phyloP scores from a whole-genome alignment of 176 grass and related monocot species.

The Themeda triandra region DNA sequence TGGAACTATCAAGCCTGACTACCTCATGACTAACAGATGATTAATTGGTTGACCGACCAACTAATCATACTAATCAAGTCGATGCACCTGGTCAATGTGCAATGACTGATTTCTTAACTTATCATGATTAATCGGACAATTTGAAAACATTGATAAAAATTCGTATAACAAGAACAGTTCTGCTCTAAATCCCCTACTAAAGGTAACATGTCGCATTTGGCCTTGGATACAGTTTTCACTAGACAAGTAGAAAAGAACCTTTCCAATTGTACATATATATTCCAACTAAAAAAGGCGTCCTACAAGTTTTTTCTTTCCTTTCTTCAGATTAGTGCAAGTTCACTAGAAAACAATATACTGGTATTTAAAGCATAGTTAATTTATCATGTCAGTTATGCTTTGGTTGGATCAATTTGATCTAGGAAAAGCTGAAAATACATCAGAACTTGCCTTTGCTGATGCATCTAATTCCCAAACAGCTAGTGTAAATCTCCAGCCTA shows the following conservation, averaged over 20 bases:
- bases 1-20: not conserved
- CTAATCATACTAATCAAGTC: not conserved
- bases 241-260: not conserved
- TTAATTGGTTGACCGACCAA: not conserved
- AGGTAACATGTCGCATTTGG: not conserved
- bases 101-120: not conserved
- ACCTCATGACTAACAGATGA: not conserved
- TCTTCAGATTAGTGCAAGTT: not conserved
- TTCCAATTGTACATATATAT: not conserved
- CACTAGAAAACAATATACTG: not conserved
- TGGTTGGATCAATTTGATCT: not conserved
- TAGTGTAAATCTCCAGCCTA: not conserved
- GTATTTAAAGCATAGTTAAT: not conserved
- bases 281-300: not conserved
- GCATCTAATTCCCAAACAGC: conserved; percentile 1
- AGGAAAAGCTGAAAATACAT: not conserved
- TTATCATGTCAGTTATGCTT: not conserved
- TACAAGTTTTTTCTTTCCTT: not conserved
- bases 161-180: not conserved
- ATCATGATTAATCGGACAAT: not conserved
- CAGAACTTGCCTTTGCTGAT: not conserved
- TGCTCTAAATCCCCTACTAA: not conserved
- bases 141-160: not conserved
- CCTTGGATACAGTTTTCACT: not conserved
- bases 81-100: not conserved